Evolutionary conservation across 2,329 filamentous ascomycete species (phyloP).

Genomic region (Monosporascus sp.): DNA sequence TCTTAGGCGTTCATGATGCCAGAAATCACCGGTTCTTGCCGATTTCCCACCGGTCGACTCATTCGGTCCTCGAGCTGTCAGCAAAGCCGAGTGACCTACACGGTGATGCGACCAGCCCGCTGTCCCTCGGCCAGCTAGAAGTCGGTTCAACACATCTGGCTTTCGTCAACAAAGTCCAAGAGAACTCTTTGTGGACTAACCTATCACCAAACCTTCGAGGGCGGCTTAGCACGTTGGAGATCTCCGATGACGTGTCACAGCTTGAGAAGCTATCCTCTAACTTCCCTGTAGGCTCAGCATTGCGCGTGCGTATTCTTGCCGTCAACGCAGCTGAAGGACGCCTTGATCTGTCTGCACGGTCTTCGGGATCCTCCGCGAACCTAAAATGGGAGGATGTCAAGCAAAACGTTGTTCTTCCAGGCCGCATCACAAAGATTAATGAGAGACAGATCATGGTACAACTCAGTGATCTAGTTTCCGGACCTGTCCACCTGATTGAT

Average conservation of each 20-base stretch:
- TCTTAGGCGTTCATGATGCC: conserved; percentile 85
- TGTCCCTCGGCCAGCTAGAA: conserved; percentile 69
- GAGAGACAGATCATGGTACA: conserved; percentile 83
- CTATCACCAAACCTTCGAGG: conserved; percentile 84
- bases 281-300: conserved; percentile 85
- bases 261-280: conserved; percentile 70
- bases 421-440: conserved; percentile 77
- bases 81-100: conserved; percentile 67
- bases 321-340: conserved; percentile 69
- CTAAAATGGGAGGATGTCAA: conserved; percentile 69
- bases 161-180: conserved; percentile 84
- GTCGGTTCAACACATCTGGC: conserved; percentile 69
- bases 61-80: conserved; percentile 82
- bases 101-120: conserved; percentile 36
- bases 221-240: conserved; percentile 74
- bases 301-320: conserved; percentile 72
- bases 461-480: conserved; percentile 74
- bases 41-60: conserved; percentile 77
- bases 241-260: conserved; percentile 79
- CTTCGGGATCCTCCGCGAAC: conserved; percentile 50
- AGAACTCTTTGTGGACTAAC: conserved; percentile 84
- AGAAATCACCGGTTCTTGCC: conserved; percentile 88
- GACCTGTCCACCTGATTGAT: conserved; percentile 76
- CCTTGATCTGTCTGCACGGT: conserved; percentile 77
- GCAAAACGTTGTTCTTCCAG: conserved; percentile 75